Evolutionary conservation across 257 asterid species (phyloP).

Genomic region (Cordia subcordata): DNA sequence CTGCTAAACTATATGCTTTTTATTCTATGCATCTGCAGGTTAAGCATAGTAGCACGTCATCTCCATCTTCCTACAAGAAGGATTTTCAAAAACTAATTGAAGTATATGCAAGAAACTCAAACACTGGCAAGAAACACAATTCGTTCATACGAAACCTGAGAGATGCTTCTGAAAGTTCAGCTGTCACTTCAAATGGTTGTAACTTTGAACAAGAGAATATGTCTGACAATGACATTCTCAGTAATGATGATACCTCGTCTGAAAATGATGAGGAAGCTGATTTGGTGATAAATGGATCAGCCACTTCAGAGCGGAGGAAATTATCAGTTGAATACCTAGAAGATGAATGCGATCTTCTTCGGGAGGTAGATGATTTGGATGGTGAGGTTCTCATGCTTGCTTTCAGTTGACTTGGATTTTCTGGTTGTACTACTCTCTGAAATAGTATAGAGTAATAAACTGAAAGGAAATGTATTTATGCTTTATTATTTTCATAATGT

Average conservation of each 20-base stretch:
- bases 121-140: conserved; percentile 16
- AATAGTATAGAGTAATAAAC: no score
- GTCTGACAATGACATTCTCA: conserved; percentile 9
- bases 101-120: conserved; percentile 32
- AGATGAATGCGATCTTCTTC: conserved; percentile 58
- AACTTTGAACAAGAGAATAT: conserved; percentile 25
- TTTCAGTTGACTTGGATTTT: not conserved
- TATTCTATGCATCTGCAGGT: conserved; percentile 38
- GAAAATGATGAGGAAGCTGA: conserved; percentile 34
- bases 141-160: conserved; percentile 22
- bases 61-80: conserved; percentile 48
- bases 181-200: conserved; percentile 20
- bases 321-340: conserved; percentile 65
- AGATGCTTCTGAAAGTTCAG: conserved; percentile 20
- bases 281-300: conserved; percentile 16
- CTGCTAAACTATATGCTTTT: conserved; percentile 3
- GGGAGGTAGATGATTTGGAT: conserved; percentile 65
- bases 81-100: conserved; percentile 52
- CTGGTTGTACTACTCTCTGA: not conserved
- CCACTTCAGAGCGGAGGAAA: conserved; percentile 35
- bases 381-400: conserved; percentile 29
- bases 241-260: conserved; percentile 29
- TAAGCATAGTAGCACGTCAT: conserved; percentile 61
- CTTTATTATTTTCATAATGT: no score
- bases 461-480: no score